Percentiles rank a stretch among this genome's conserved stretches.
Conservation (phyloP, 75 land plant species). For the Pseudotsuga menziesii region DNA sequence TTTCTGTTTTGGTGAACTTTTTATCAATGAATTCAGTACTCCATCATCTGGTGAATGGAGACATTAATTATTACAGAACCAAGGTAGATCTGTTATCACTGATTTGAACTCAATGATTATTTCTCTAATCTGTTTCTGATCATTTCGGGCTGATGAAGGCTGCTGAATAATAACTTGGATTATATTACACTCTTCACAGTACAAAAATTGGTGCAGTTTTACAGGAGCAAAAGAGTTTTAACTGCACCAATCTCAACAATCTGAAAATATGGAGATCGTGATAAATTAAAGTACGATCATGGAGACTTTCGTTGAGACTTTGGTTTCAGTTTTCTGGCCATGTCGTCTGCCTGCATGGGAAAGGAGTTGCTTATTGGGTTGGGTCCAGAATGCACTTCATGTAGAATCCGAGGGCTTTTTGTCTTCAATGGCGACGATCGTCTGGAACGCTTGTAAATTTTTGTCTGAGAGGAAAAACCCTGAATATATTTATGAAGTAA, state of each 20-base stretch:
- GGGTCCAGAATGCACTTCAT: slow-evolving; percentile 10
- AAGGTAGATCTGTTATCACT: not conserved
- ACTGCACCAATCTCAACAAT: not conserved
- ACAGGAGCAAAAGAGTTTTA: not conserved
- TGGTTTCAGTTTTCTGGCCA: not conserved
- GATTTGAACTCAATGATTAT: not conserved
- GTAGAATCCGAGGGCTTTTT: not conserved
- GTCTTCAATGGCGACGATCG: not conserved
- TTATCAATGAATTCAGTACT: not conserved
- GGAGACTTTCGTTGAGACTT: not conserved
- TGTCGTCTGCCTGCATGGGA: slow-evolving; percentile 1
- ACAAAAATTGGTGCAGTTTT: slow-evolving; percentile 5
- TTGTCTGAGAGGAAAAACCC: not conserved
- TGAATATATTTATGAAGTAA: not conserved
- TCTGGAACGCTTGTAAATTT: not conserved
- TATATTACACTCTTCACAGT: slow-evolving; percentile 13
- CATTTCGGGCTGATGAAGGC: not conserved
- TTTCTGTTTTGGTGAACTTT: not conserved
- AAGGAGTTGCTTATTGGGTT: slow-evolving; percentile 9
- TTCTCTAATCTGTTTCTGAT: not conserved
- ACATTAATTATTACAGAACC: not conserved
- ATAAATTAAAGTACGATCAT: not conserved
- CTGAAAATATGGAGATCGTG: no score
- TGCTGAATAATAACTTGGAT: slow-evolving; percentile 1
- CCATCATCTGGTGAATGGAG: not conserved